Conservation (phyloP, 1,284 basidiomycete genomes). For the Somion occarium region DNA sequence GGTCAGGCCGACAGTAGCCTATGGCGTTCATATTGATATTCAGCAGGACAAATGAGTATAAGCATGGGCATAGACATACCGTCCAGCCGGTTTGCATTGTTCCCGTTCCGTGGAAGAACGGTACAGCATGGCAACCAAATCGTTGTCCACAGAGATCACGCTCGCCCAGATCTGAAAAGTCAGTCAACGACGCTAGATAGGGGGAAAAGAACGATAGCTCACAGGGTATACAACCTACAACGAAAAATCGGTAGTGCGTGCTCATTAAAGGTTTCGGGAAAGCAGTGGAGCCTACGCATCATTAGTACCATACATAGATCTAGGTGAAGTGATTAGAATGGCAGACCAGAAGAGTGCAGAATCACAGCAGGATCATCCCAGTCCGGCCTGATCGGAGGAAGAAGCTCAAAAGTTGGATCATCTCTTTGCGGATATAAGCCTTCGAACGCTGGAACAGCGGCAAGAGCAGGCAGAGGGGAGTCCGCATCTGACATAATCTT, state of each 20-base stretch:
- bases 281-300: slow-evolving; percentile 16
- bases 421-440: slow-evolving; percentile 14
- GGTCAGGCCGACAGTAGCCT: neutral
- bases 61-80: slow-evolving; percentile 11
- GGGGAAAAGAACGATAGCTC: neutral
- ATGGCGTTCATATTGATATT: too few relatives aligned
- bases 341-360: slow-evolving; percentile 30
- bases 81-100: slow-evolving; percentile 16
- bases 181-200: neutral
- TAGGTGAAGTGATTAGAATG: neutral
- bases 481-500: slow-evolving; percentile 10
- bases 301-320: neutral
- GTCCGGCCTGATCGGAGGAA: slow-evolving; percentile 17
- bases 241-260: slow-evolving; percentile 10
- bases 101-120: slow-evolving; percentile 24
- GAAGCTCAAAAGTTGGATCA: slow-evolving; percentile 9
- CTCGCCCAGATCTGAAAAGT: slow-evolving; percentile 17
- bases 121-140: slow-evolving; percentile 18
- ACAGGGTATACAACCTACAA: slow-evolving; percentile 8
- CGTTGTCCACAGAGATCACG: slow-evolving; percentile 18
- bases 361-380: slow-evolving; percentile 21
- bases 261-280: slow-evolving; percentile 19
- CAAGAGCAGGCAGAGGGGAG: slow-evolving; percentile 6
- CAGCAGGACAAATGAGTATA: neutral
- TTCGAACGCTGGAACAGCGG: slow-evolving; percentile 19